Base-by-base conservation (phyloP, 176 grass and related monocot genomes). In the Juncus inflexus region DNA sequence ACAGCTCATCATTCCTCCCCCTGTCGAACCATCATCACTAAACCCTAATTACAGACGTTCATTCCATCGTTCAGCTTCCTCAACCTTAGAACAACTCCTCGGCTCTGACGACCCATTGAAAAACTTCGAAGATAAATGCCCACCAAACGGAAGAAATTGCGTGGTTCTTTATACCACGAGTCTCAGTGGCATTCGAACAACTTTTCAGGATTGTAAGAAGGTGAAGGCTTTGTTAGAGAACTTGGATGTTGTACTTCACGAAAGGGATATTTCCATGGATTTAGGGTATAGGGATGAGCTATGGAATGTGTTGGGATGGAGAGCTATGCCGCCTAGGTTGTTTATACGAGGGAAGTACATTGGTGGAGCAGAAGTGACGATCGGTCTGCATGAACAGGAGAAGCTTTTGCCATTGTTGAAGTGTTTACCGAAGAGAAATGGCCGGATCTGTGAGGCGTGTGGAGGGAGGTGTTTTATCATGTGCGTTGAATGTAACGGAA, bases 221-320 rank as follows among this genome's bases (percentile, higher is more conserved):
- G 65, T 95, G 45, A 74, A 76, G 38, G 49, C 78, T 50, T 66
- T 95, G 41, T 80, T 89, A 41, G 82, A 89, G 61, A 80, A 77
- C 69, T 80, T 95, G 50, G 72, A 72, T 59, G 47, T 75, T 15
- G 11, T 71, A 16, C 89, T 89, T 77, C 82, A 89, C 43, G 90
- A 95, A 74, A 80, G 85, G 4, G 90, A 95, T 70, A 80, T 95
- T 40, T 95, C 90, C 54, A 89, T 95, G 90, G 85, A 95, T 80
- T 65, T 83, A 7, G 90, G 79, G 0, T 86, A 85, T 62, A 60
- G 76, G 61, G 85, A 95, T 64, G 79, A 95, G 72, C 72, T 95
- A 54, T 86, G 85, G 82, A 42, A 69, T 9, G 9, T 77, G 5
- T 13, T 76, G 0, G 90, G 79, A 3, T 74, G 87, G 12, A 65